Base-by-base conservation (phyloP, 345 rosid genomes). In the Gossypioides kirkii region DNA sequence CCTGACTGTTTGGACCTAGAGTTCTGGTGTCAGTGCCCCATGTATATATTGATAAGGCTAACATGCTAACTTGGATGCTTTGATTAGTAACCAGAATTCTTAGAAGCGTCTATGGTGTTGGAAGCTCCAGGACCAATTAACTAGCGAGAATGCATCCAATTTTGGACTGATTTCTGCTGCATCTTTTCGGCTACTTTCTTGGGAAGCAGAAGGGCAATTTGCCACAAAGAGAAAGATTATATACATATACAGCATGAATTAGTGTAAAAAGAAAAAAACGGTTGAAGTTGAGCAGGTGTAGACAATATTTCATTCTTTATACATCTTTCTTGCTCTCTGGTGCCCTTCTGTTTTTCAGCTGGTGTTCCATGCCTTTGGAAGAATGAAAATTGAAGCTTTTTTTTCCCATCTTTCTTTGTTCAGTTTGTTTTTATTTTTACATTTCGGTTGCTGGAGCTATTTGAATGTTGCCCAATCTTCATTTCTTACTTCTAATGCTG, bases 231-330 rank as follows among this genome's bases (percentile, higher is more conserved):
- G 76, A 75, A 55, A 26, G 70, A 73, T 74, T 65, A 47, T 74
- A 81, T 61, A 73, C 77, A 67, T 61, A 74, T 61, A 74, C 76
- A 22, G 18, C 17, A 74, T 69, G 80, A 70, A 74, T 55, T 74
- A 32, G 22, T 77, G 84, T 79, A 73, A 80, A 80, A 77, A 53
- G 47, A 22, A 41, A 66, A 55, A 71, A 55, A 68, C 5, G 58
- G 25, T 68, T 68, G 58, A 26, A 58, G 66, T 23, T 38, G 71
- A 53, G 77, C 69, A 81, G 69, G 50, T 80, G 63, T 77, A 78
- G 83, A 75, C 68, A 77, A 77, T 71, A 76, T 66, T 77, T 82
- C 55, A 79, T 83, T 84, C 79, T 79, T 81, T 84, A 49, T 73
- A 69, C 56, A 20, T 75, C 59, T 63, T 43, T 65, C 64, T 42